phyloP scores from a whole-genome alignment of 495 filamentous ascomycete genomes.

The Trichoderma virens region DNA sequence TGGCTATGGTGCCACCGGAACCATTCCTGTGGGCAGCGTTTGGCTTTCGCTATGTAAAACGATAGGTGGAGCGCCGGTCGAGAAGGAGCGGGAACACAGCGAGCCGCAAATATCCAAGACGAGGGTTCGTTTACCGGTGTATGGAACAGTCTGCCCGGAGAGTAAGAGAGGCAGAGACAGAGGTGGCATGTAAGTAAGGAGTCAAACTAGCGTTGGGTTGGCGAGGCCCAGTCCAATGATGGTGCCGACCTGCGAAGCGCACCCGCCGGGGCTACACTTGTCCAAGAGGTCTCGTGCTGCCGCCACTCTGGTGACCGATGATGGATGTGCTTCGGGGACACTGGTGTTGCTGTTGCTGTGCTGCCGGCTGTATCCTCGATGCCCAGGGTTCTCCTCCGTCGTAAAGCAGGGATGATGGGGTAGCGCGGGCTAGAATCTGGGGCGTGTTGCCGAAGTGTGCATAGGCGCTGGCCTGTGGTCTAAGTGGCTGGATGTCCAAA shows the following conservation, averaged over 20 bases:
- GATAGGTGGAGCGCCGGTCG: not conserved
- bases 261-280: not conserved
- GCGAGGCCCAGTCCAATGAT: not conserved
- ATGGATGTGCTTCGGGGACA: not conserved
- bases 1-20: not conserved
- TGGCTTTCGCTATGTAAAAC: not conserved
- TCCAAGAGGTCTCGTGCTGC: conserved; percentile 6
- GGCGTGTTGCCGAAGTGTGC: conserved; percentile 1
- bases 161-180: not conserved
- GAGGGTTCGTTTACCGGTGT: not conserved
- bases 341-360: conserved; percentile 5
- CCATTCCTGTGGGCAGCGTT: not conserved
- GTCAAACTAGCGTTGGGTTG: not conserved
- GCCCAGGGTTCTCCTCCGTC: not conserved
- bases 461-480: not conserved
- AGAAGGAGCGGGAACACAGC: not conserved
- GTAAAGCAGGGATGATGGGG: conserved; percentile 3
- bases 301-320: conserved; percentile 1
- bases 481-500: not conserved
- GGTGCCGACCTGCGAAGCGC: not conserved
- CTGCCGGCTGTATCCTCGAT: conserved; percentile 1
- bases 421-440: not conserved
- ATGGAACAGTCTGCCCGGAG: not conserved
- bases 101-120: not conserved
- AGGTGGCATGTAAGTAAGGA: conserved; percentile 4